Evolutionary conservation across 495 filamentous ascomycete genomes (phyloP), one percentile per base, ranked within the genome.

Genomic region (Penicillium egyptiacum): DNA sequence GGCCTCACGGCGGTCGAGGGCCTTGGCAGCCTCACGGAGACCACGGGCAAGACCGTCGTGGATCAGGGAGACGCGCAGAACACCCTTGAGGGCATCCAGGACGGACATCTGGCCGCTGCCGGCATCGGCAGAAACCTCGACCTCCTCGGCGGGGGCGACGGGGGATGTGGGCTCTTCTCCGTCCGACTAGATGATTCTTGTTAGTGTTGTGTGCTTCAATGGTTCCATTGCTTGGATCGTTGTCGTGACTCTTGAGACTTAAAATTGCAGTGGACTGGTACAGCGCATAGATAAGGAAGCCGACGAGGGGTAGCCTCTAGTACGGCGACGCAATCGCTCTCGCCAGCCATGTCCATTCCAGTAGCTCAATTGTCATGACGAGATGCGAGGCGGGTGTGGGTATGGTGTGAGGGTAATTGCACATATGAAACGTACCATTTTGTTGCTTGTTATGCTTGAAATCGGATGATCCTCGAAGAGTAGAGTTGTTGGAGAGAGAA

Each of bases 21-120:
- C 91, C 86, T 98, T 98, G 80, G 85, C 88, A 51, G 95, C 95
- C 80, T 98, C 94, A 63, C 95, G 91, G 57, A 98, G 89, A 76
- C 94, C 94, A 72, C 94, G 94, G 60, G 94, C 95, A 59, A 98
- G 92, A 74, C 94, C 94, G 75, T 98, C 95, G 86, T 98, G 92
- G 87, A 98, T 97, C 65, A 98, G 90, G 30, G 94, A 91, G 73
- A 97, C 86, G 83, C 96, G 96, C 61, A 98, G 86, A 61, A 96
- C 94, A 63, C 80, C 92, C 82, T 98, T 98, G 63, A 98, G 89
- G 57, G 94, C 95, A 65, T 98, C 94, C 64, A 96, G 88, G 69
- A 97, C 92, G 67, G 88, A 90, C 92, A 98, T 97, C 83, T 96
- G 89, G 68, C 92, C 92, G 68, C 83, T 78, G 65, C 83, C 78